phyloP scores from a whole-genome alignment of 2,329 filamentous ascomycete genomes.

The Trichoderma asperellum region DNA sequence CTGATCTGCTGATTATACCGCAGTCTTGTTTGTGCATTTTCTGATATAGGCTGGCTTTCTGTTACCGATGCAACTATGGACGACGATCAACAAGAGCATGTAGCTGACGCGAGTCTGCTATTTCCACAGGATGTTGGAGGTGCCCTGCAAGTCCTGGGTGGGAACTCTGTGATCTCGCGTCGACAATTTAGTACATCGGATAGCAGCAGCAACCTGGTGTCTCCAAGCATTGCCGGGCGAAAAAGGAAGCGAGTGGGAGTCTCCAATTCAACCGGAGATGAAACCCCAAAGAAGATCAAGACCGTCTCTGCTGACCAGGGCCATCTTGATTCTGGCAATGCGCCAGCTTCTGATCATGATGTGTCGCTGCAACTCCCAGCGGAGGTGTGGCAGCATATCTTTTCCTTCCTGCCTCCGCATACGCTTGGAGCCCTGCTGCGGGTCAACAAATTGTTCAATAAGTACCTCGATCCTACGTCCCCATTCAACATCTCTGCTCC shows the following conservation, averaged over 20 bases:
- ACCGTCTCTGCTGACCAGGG: not conserved
- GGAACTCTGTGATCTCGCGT: not conserved
- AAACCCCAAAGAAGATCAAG: conserved; percentile 26
- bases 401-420: conserved; percentile 66
- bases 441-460: conserved; percentile 69
- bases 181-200: not conserved
- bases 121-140: conserved; percentile 3
- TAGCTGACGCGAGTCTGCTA: conserved; percentile 1
- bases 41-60: not conserved
- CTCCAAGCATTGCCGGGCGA: not conserved
- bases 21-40: not conserved
- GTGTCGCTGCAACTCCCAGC: conserved; percentile 50
- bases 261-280: not conserved
- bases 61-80: conserved; percentile 14
- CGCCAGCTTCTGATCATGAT: conserved; percentile 9
- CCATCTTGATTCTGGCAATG: not conserved
- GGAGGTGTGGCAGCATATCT: conserved; percentile 72
- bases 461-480: conserved; percentile 57
- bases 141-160: not conserved
- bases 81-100: not conserved
- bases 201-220: not conserved
- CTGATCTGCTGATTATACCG: not conserved
- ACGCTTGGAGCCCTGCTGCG: conserved; percentile 66
- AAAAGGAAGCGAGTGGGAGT: conserved; percentile 27
- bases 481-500: conserved; percentile 34